phyloP scores from a whole-genome alignment of 352 stramenopile genomes.

The Globisporangium rhizosaccharum region DNA sequence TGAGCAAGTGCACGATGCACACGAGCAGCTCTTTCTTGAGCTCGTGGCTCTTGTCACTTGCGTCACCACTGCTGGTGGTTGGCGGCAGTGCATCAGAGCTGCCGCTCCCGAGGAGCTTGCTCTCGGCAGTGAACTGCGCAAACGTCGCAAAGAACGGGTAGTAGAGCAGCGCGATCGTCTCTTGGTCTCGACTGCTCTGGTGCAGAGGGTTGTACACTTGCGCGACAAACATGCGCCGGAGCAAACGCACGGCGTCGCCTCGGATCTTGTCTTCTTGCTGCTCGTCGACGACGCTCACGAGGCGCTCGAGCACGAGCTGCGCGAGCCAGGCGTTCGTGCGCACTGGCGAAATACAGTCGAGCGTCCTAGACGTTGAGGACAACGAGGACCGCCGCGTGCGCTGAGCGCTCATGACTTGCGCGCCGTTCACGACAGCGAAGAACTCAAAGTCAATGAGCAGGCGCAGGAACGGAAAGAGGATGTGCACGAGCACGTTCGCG shows the following conservation, averaged over 20 bases:
- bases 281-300: constrained; percentile 46
- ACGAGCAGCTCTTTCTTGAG: constrained; percentile 58
- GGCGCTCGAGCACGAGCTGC: constrained; percentile 39
- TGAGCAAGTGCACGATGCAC: constrained; percentile 58
- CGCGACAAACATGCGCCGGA: constrained; percentile 57
- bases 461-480: constrained; percentile 63
- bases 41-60: constrained; percentile 15
- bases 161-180: constrained; percentile 57
- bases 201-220: constrained; percentile 53
- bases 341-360: neutral
- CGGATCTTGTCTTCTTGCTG: constrained; percentile 62
- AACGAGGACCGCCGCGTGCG: neutral
- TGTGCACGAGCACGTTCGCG: constrained; percentile 49
- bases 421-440: constrained; percentile 58
- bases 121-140: constrained; percentile 40
- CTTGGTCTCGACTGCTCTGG: constrained; percentile 37
- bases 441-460: constrained; percentile 67
- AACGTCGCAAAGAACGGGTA: constrained; percentile 43
- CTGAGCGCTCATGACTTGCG: neutral
- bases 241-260: constrained; percentile 37
- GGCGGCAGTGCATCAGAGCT: neutral
- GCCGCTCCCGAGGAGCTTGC: constrained; percentile 32
- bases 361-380: neutral
- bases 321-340: constrained; percentile 36
- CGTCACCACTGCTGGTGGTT: neutral